Evolutionary conservation across 2,329 filamentous ascomycete species (phyloP), one percentile per base, ranked within the genome.

Genomic region (Aspergillus udagawae): DNA sequence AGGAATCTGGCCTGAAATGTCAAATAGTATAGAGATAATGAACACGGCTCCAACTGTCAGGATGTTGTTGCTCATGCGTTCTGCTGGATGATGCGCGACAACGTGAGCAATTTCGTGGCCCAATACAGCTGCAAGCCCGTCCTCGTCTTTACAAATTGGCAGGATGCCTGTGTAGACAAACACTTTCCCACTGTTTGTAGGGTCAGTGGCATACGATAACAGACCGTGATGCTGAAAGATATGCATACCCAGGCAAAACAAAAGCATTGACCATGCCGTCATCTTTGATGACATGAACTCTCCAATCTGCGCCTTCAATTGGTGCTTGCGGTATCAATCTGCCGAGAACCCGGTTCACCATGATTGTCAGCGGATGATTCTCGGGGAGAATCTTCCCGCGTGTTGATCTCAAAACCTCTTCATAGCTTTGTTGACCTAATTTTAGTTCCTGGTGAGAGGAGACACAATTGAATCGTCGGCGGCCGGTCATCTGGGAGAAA

Each of bases 91-190:
- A 54, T 80, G 79, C 1, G 82, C 82, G 2, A 84, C 78, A n/a
- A 85, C 83, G 67, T 87, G 85, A 2, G 83, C 83, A 64, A 87
- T 86, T 65, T 87, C 85, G 66, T 87, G 85, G 0, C 82, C 83
- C 20, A 87, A 67, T 0, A 87, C 83, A 1, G 84, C 82, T 6
- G 85, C 85, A 17, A 87, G 71, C 0, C 83, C 83, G 63, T 85
- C 79, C 38, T 86, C 83, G 45, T 79, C 77, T 48, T 73, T 58
- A 60, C 82, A 85, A 25, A 86, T 70, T 3, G 82, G 80, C 14
- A 87, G 64, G 9, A 87, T 85, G 2, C 85, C 85, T 2, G 82
- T 82, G 63, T 85, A 86, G 1, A 87, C 84, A 62, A 87, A 87
- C 1, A 87, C 84, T 63, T 86, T 86, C 5, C 84, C 84, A 3